Percentiles rank a stretch among this genome's conserved stretches.
Conservation (phyloP, 306 rosid genomes). For the Elaeagnus macrophylla region DNA sequence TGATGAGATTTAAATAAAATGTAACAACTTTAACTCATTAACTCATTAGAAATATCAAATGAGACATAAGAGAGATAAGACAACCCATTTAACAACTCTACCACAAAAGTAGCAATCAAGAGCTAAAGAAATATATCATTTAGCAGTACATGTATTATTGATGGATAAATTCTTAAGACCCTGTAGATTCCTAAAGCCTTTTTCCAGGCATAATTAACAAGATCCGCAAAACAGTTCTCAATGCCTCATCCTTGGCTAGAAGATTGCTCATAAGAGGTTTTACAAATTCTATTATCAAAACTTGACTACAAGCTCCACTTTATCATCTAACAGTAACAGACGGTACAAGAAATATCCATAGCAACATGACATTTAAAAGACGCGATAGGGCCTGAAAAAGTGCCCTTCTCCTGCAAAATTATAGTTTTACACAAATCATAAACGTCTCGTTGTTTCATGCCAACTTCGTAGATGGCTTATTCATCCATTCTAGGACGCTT, state of each 20-base stretch:
- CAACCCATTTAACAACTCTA: too few relatives aligned
- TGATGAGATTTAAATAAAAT: too few relatives aligned
- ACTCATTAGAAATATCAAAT: too few relatives aligned
- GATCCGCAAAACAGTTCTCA: background rate
- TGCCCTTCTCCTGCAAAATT: conserved; percentile 19
- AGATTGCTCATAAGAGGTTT: conserved; percentile 4
- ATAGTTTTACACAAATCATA: conserved; percentile 27
- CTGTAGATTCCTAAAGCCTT: background rate
- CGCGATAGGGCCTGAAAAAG: conserved; percentile 13
- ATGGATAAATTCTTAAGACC: background rate
- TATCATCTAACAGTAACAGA: conserved; percentile 5
- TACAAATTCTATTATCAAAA: conserved; percentile 18
- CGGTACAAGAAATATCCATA: conserved; percentile 5
- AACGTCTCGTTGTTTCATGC: conserved; percentile 19
- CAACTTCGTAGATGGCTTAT: conserved; percentile 30
- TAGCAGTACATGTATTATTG: background rate
- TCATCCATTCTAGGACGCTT: conserved; percentile 62
- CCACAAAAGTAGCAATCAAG: too few relatives aligned
- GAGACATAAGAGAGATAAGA: too few relatives aligned
- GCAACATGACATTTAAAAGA: conserved; percentile 2
- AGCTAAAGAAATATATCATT: too few relatives aligned
- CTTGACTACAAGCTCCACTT: conserved; percentile 11
- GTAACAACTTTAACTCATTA: too few relatives aligned
- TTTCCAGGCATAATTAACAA: background rate
- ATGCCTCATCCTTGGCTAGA: conserved; percentile 13